Evolutionary conservation across 1,284 basidiomycete species (phyloP), one percentile per base, ranked within the genome.

Genomic region (Naganishia albida): DNA sequence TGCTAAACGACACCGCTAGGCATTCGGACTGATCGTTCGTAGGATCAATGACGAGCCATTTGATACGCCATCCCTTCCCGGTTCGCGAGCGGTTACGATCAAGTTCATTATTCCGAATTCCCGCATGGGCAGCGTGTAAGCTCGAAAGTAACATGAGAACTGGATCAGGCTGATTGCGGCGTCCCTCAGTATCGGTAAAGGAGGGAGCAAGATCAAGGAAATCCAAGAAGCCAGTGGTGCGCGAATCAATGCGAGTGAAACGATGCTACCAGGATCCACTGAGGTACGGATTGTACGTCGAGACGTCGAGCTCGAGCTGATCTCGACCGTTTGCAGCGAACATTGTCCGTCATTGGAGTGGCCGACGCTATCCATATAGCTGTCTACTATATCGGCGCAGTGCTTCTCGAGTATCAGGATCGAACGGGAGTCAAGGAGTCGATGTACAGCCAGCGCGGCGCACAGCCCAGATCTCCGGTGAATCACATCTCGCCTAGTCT

Each of bases 341-440:
- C 99, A 26, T 83, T 99, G 65, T 96, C 92, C 70, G 94, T 99
- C 53, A 93, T 94, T 42, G 96, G 96, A 63, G 96, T 99, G 48
- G 96, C 96, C n/a, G 96, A 99, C 78, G 96, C 96, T 20, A 94
- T 99, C 65, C 96, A 99, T 80, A 99, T 99, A 70, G 96, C 96
- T 34, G 97, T 96, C 7, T 99, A 97, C 82, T 98, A 99, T 77
- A 94, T 98, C 67, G 94, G 94, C 60, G 95, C 93, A 70, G 96
- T 97, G 71, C 86, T 98, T 66, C 89, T 97, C 70, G 94, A 97
- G 78, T 92, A 93, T 52, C 90, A 94, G 77, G 93, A 95, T 73
- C 88, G 89, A 54, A 68, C 68, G 18, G 63, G 65, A 30, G 64
- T 68, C 10, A 68, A 71, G 10, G 70, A 72, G 20, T 73, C 75